Conservation (phyloP, 805 yeast species). For the Schizosaccharomyces lindneri region DNA sequence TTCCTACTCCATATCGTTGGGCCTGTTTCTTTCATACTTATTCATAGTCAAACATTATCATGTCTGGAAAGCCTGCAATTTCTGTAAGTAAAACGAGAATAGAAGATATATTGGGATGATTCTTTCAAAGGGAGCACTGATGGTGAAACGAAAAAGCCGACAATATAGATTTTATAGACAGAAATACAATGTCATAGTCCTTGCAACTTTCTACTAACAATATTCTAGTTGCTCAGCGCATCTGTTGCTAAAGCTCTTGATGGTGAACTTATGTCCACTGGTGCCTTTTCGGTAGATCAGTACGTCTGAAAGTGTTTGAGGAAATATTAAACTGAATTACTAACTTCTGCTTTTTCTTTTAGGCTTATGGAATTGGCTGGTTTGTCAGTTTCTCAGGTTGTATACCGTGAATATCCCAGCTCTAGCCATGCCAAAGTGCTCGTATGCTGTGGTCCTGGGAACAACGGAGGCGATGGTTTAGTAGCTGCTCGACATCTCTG, state of each 20-base stretch:
- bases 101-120: no score
- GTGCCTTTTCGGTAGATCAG: constrained; percentile 63
- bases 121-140: no score
- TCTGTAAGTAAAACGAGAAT: no score
- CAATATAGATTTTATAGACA: no score
- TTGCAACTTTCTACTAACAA: no score
- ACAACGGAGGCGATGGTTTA: constrained; percentile 84
- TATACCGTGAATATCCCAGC: constrained; percentile 44
- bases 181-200: no score
- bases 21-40: no score
- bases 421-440: constrained; percentile 22
- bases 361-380: constrained; percentile 83
- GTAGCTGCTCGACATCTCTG: constrained; percentile 84
- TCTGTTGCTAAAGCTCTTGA: constrained; percentile 53
- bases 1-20: no score
- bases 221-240: constrained; percentile 10
- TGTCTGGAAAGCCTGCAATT: no score
- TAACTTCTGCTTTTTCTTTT: neutral
- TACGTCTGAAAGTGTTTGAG: neutral
- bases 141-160: no score
- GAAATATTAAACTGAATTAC: neutral
- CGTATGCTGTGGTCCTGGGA: constrained; percentile 81
- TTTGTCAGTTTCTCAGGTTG: constrained; percentile 71
- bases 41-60: no score
- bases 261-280: constrained; percentile 62